phyloP scores from a whole-genome alignment of 2,329 filamentous ascomycete genomes.

The Arthrobotrys musiformis region DNA sequence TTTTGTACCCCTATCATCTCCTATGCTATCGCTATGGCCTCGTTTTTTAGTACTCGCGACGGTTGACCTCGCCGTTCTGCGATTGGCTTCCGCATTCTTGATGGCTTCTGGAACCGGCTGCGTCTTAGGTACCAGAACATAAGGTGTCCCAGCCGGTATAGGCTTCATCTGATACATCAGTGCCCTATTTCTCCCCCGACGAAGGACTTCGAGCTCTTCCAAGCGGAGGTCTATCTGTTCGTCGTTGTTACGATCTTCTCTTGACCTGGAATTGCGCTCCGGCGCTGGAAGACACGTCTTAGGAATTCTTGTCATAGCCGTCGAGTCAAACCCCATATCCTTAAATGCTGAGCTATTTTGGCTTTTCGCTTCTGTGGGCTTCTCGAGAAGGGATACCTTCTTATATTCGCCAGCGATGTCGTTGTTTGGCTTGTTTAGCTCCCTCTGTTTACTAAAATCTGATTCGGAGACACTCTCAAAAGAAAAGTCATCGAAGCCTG shows the following conservation, averaged over 20 bases:
- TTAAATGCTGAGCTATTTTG: not conserved
- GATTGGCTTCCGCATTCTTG: not conserved
- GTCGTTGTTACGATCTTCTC: not conserved
- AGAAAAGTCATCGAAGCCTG: not conserved
- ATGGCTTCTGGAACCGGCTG: not conserved
- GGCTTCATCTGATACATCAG: not conserved
- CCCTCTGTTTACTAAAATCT: not conserved
- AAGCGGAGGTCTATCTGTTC: not conserved
- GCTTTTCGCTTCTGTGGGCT: not conserved
- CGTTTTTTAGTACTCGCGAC: not conserved
- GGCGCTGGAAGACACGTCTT: slow-evolving; percentile 11
- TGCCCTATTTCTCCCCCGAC: not conserved
- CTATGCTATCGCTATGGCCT: not conserved
- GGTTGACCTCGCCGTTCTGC: not conserved
- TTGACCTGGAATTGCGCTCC: not conserved
- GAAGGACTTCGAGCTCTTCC: not conserved
- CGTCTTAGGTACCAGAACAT: not conserved
- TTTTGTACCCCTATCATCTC: not conserved
- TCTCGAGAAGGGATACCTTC: not conserved
- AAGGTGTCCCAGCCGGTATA: not conserved
- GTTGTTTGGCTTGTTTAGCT: not conserved
- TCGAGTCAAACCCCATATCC: not conserved
- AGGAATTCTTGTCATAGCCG: slow-evolving; percentile 1
- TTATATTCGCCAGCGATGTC: not conserved
- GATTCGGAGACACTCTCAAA: not conserved